Percentiles rank a stretch among this genome's conserved stretches.
Evolutionary conservation across 164 flowering plant genomes (phyloP).

Genomic region (Macadamia tetraphylla): DNA sequence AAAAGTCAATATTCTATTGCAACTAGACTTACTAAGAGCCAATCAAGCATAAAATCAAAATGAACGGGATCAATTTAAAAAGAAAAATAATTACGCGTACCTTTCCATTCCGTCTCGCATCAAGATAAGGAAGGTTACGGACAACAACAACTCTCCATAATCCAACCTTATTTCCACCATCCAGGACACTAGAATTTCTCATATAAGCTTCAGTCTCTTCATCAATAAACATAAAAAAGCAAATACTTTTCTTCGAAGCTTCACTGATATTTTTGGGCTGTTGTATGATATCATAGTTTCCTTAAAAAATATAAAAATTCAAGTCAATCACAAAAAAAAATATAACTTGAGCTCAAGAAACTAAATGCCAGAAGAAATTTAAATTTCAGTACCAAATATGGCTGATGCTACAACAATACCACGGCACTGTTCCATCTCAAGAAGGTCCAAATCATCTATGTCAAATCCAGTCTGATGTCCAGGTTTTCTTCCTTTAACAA

Average conservation of each 20-base stretch:
- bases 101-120: conserved; percentile 93
- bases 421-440: conserved; percentile 76
- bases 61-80: neutral
- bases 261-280: conserved; percentile 79
- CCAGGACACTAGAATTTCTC: conserved; percentile 52
- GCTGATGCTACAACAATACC: conserved; percentile 94
- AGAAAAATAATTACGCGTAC: conserved; percentile 25
- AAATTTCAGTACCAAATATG: conserved; percentile 57
- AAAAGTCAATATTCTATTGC: neutral
- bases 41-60: neutral
- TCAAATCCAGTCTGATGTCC: conserved; percentile 87
- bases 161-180: conserved; percentile 52
- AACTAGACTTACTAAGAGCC: neutral
- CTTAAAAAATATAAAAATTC: conserved; percentile 21
- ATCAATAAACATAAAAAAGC: conserved; percentile 90
- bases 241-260: conserved; percentile 45
- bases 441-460: conserved; percentile 74
- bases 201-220: conserved; percentile 80
- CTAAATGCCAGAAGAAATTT: neutral
- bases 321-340: conserved; percentile 4
- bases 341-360: conserved; percentile 2
- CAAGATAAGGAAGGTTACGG: conserved; percentile 67
- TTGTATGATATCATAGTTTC: conserved; percentile 80
- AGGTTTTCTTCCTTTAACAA: conserved; percentile 75
- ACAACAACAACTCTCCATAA: conserved; percentile 86